Evolutionary conservation across 805 yeast species (phyloP), one percentile per base, ranked within the genome.

Genomic region (Suhomyces sp.): DNA sequence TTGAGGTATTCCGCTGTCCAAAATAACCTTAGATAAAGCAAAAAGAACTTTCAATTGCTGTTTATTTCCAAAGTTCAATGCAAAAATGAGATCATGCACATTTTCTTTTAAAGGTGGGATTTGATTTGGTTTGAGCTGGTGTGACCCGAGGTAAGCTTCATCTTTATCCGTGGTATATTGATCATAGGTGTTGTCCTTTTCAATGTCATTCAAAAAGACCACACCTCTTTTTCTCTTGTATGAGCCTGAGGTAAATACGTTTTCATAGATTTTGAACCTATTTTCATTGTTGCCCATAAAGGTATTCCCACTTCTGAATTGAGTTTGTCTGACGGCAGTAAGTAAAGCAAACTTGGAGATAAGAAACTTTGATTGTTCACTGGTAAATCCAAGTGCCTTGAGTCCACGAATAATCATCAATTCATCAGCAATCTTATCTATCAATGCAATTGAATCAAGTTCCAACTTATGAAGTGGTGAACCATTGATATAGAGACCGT

Each of bases 151-250:
- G 50, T 83, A 83, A 0, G 62, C 68, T 6, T 63, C 56, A 9
- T 74, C 54, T 26, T 81, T 67, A 16, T 60, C 52, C 2, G 51
- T 28, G 1, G 76, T 52, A 49, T 72, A 72, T 6, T 61, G 54
- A 1, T 56, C 48, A 51, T 85, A 88, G 20, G 63, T 68, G 1
- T 54, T 48, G 51, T 87, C 95, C 0, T 42, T 51, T 45, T 80
- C 95, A 5, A 91, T 63, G 54, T 93, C 84, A 51, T 91, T 93
- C 50, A 91, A 70, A 64, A 79, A 88, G 1, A 83, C 68, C 6
- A 88, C 73, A 0, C 70, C 72, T 4, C 65, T 63, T 18, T 49
- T 47, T 3, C 29, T 26, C 6, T 44, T 36, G 15, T 36, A 35
- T 4, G 41, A 25, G 8, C 44, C 46, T 6, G 31, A 28, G 0